phyloP scores from a whole-genome alignment of 495 filamentous ascomycete genomes.

The Bryoglossum gracile region DNA sequence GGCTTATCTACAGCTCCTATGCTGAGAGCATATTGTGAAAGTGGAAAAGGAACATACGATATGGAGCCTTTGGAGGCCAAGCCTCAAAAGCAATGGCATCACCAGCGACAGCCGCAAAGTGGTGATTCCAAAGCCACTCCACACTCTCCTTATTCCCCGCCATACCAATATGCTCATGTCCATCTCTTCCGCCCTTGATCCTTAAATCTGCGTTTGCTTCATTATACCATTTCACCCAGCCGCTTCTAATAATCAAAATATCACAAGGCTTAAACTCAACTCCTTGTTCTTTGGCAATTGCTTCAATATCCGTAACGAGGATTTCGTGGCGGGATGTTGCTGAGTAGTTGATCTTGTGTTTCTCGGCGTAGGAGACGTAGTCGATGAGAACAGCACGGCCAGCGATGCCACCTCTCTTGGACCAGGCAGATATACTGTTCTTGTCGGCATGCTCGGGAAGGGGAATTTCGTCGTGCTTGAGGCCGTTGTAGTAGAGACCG shows the following conservation, averaged over 20 bases:
- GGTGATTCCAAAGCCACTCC: conserved; percentile 59
- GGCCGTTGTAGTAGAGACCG: conserved; percentile 43
- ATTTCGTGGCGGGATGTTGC: conserved; percentile 49
- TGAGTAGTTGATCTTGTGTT: conserved; percentile 43
- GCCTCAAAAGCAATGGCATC: conserved; percentile 44
- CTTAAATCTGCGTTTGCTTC: conserved; percentile 33
- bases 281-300: conserved; percentile 43
- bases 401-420: conserved; percentile 35
- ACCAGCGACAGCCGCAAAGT: conserved; percentile 46
- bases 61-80: conserved; percentile 26
- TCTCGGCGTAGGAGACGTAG: conserved; percentile 38
- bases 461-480: conserved; percentile 40
- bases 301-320: conserved; percentile 41
- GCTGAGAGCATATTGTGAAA: no score
- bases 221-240: conserved; percentile 51
- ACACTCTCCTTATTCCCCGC: conserved; percentile 47
- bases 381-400: conserved; percentile 45
- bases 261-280: conserved; percentile 45
- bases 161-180: conserved; percentile 49
- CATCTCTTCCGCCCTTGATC: conserved; percentile 30
- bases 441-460: conserved; percentile 40
- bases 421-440: conserved; percentile 46
- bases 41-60: conserved; percentile 2
- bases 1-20: no score
- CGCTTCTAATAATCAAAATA: conserved; percentile 55